Evolutionary conservation across 2,329 filamentous ascomycete genomes (phyloP), one percentile per base, ranked within the genome.

Genomic region (Penicillium sp.): DNA sequence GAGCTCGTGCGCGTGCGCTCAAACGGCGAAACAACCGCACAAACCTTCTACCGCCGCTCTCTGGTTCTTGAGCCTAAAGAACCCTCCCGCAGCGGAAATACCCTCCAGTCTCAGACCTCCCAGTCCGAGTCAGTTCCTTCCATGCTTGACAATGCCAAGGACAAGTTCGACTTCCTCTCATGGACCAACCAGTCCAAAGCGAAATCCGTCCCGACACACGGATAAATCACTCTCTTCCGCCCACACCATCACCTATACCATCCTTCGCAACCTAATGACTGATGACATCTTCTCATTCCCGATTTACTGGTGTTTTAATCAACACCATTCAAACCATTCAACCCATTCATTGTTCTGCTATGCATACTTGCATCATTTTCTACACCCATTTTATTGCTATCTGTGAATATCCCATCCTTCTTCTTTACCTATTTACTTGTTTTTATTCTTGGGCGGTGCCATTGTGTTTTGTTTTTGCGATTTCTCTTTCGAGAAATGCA

Each of bases 21-120:
- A 13, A 82, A 79, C 21, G 84, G 86, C 53, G 82, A 86, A 55
- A 82, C 83, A 59, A 86, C 85, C 66, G 82, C 87, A 15, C 84
- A 87, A 62, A 83, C 81, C 62, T 86, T 88, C 72, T 95, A 96
- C 74, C 87, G 92, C 63, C 91, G 93, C 70, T 95, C 91, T 59
- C 81, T 96, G 45, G 78, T 93, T 29, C 82, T 96, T 25, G 93
- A 97, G 73, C 93, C 93, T 1, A 70, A 74, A 56, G 77, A 79
- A 50, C 56, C 57, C 23, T 59, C 49, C 53, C 67, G 58, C 68
- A 62, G 56, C 59, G 64, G 42, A 52, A 54, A 42, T 47, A 63
- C 54, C 17, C 37, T 69, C n/a, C 66, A 67, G 12, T 52, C 69
- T 10, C 62, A 62, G 25, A 33, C 61, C 40, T 53, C 69, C 15